Base-by-base conservation (phyloP, 2,329 filamentous ascomycete genomes). In the Colletotrichum sp. region DNA sequence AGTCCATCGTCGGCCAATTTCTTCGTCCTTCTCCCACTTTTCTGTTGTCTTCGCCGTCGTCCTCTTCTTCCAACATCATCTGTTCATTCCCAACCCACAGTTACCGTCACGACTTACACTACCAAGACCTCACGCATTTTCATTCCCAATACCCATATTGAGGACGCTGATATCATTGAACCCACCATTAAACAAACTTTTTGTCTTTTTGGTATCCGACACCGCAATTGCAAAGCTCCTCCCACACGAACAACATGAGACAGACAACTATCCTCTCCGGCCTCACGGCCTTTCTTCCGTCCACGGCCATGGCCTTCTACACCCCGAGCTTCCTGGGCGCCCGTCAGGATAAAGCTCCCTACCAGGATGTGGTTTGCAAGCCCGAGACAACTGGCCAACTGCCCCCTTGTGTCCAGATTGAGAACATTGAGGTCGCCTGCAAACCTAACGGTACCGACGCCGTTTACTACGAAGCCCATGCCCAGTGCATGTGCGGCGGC, bases 401-500 rank as follows among this genome's bases (percentile, higher is more conserved):
- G 18, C 79, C 81, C 18, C 83, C 82, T 18, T 84, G 83, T 74
- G 72, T 82, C 64, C 78, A 80, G 48, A 80, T 84, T 67, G 72
- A 74, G 67, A 79, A 74, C 69, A 83, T 84, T 67, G 82, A 83
- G 74, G 65, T 74, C 1, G 73, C 77, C n/a, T 85, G 83, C 78
- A 68, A 71, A 36, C 80, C 82, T 73, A 83, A 82, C 64, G 81
- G 81, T 61, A 82, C 80, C 4, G 65, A 78, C 6, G 43, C 80
- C 7, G 68, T 79, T 24, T 71, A 81, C 72, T 75, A 74, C 68
- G 75, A 79, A 57, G 81, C 78, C 26, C 74, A 76, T 21, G 74
- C 74, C 14, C 74, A 76, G 61, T 76, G 74, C 67, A 76, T 76
- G 59, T 89, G 87, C 80, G 80, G 79, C 12, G 84, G 86, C 48